Base-by-base conservation (phyloP, 2,329 filamentous ascomycete genomes). In the Fusarium austroafricanum region DNA sequence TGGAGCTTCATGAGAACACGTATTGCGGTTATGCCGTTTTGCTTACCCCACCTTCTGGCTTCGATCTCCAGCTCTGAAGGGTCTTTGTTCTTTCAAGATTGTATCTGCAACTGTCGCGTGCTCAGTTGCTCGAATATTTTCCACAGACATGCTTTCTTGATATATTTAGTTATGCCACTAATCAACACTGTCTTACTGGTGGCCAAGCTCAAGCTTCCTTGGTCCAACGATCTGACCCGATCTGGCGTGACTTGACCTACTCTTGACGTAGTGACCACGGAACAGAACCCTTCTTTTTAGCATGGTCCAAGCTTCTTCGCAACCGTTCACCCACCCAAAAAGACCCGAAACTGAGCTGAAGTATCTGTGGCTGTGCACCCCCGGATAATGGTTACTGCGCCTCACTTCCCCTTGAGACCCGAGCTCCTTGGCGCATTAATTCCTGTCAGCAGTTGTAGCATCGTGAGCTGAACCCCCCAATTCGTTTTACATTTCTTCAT, bases 1-100 rank as follows among this genome's bases (percentile, higher is more conserved):
- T 71, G 60, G 68, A 67, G 61, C 61, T 65, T 65, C 29, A 65
- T 71, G 68, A 73, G 65, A 73, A 73, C 70, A 73, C 70, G 68
- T 73, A 72, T 73, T 53, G 59, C 45, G 56, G 69, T 52, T 69
- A 47, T 55, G 35, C 63, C 52, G 45, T 49, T 55, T 49, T 62
- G 39, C 38, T 46, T 58, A 59, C 64, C 68, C 66, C 68, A 60
- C 61, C 53, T 42, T 40, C 26, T 61, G 47, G 44, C 29, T 58
- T 46, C 43, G 46, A 68, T 52, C 39, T 63, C 20, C n/a, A 40
- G 26, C 15, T 20, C 33, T 46, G 26, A 21, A 44, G 35, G 28
- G 42, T 29, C 51, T 52, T 40, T 31, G 39, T 20, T 55, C 31
- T 39, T 10, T 43, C 23, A 42, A 26, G 20, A 28, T 33, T 35